Evolutionary conservation across 345 rosid genomes (phyloP), one percentile per base, ranked within the genome.

Genomic region (Garcia nutans): DNA sequence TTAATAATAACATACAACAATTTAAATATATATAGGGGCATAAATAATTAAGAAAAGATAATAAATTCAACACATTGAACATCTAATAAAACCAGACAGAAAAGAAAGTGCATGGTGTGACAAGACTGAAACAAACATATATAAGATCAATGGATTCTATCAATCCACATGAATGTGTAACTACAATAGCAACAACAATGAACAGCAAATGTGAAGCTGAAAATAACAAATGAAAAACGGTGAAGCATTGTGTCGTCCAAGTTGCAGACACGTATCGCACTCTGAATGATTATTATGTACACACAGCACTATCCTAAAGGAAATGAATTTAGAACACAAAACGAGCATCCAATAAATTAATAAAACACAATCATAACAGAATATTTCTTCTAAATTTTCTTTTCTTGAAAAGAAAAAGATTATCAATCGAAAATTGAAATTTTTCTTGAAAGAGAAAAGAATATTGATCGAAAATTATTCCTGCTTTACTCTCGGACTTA

Each of bases 321-420:
- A 55, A 58, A 47, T 79, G 85, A 80, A 77, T 72, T 57, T 76
- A 58, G 73, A 78, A 52, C 80, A 83, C 1, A 33, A 78, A 73
- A 80, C 62, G 70, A 44, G 42, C 60, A 64, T 57, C 31, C 13
- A 71, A 37, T 37, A 37, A 65, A 50, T 45, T 23, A 37, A 74
- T 73, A 44, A 23, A 67, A n/a, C 28, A 61, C 71, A 54, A 70
- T 54, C 49, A 20, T 31, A 55, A 54, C 28, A 70, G 73, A 70
- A 70, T 70, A 70, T 70, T 62, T 70, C 73, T 70, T 24, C 68
- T 6, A 1, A 7, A 61, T 1, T 20, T 28, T 58, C 16, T 33
- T 33, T 28, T 23, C 33, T 44, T 3, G 15, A 5, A n/a, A n/a
- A 9, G 24, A 22, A 26, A 44, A 50, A 60, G 13, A 16, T 6